phyloP scores from a whole-genome alignment of 192 early-diverging fungal genomes.

The Pilaira anomala region DNA sequence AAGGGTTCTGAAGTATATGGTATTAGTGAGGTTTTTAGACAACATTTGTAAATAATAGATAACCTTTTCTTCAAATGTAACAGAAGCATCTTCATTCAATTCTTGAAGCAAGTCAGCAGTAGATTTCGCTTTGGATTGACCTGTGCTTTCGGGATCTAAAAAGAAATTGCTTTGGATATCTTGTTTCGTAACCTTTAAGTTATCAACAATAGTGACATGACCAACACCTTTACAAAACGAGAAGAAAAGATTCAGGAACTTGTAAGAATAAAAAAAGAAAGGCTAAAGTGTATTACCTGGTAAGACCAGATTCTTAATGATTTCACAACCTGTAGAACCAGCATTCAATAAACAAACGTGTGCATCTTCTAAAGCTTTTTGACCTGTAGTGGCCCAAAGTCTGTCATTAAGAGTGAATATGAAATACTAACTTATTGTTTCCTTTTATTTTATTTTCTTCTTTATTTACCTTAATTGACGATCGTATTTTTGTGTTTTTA shows the following conservation, averaged over 20 bases:
- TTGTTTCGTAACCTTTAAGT: conserved; percentile 52
- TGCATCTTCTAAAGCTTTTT: conserved; percentile 79
- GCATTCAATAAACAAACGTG: conserved; percentile 84
- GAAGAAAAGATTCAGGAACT: not conserved
- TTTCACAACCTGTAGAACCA: conserved; percentile 82
- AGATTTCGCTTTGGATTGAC: conserved; percentile 60
- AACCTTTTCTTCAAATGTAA: conserved; percentile 58
- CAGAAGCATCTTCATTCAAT: conserved; percentile 85
- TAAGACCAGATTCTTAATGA: conserved; percentile 92
- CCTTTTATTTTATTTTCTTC: conserved; percentile 61
- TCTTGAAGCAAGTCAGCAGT: conserved; percentile 68
- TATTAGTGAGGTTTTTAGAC: no score
- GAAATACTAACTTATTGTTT: not conserved
- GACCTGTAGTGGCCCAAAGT: conserved; percentile 93
- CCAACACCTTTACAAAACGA: conserved; percentile 71
- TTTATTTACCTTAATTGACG: conserved; percentile 72
- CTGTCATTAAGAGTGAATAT: conserved; percentile 42
- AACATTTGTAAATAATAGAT: no score
- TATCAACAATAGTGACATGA: conserved; percentile 82
- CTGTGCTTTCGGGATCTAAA: conserved; percentile 62
- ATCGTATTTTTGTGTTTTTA: conserved; percentile 82
- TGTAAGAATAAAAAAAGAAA: not conserved
- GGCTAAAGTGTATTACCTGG: conserved; percentile 67
- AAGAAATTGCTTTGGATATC: conserved; percentile 94
- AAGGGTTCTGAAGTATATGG: conserved; percentile 37